Conservation (phyloP, 1,284 basidiomycete genomes). For the Austroboletus niveus region DNA sequence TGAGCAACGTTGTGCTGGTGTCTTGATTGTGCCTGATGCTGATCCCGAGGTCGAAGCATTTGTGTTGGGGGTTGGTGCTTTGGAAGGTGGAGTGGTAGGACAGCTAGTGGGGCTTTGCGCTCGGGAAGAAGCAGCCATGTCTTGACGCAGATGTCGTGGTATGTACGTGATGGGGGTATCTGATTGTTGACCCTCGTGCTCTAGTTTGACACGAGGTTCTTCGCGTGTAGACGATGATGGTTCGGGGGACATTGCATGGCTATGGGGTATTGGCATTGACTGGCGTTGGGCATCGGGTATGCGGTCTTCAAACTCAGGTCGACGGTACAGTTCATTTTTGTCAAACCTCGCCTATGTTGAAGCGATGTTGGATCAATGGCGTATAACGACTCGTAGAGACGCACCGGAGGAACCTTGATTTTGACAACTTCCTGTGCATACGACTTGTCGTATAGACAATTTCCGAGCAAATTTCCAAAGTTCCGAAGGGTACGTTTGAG, state of each 20-base stretch:
- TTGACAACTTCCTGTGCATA: constrained; percentile 85
- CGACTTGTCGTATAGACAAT: constrained; percentile 93
- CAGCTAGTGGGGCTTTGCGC: constrained; percentile 1
- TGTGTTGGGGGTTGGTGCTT: neutral
- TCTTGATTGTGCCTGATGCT: neutral
- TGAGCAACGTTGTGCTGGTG: neutral
- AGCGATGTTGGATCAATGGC: neutral
- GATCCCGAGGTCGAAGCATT: constrained; percentile 1
- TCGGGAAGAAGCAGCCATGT: constrained; percentile 14
- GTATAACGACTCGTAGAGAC: constrained; percentile 30
- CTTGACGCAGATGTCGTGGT: constrained; percentile 26
- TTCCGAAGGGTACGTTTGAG: constrained; percentile 88
- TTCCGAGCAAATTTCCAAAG: constrained; percentile 94
- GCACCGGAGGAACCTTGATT: constrained; percentile 78
- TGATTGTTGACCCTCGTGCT: constrained; percentile 4
- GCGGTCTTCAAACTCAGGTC: constrained; percentile 68
- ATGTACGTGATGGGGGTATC: constrained; percentile 23
- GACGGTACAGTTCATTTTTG: constrained; percentile 67
- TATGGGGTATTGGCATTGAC: neutral
- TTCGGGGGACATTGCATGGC: neutral
- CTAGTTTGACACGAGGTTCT: constrained; percentile 18
- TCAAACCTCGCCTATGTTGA: constrained; percentile 72
- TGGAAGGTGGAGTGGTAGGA: neutral
- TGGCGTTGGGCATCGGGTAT: constrained; percentile 11
- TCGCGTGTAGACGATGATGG: neutral